Evolutionary conservation across 75 land plant genomes (phyloP), one percentile per base, ranked within the genome.

Genomic region (Ceratopteris richardii): DNA sequence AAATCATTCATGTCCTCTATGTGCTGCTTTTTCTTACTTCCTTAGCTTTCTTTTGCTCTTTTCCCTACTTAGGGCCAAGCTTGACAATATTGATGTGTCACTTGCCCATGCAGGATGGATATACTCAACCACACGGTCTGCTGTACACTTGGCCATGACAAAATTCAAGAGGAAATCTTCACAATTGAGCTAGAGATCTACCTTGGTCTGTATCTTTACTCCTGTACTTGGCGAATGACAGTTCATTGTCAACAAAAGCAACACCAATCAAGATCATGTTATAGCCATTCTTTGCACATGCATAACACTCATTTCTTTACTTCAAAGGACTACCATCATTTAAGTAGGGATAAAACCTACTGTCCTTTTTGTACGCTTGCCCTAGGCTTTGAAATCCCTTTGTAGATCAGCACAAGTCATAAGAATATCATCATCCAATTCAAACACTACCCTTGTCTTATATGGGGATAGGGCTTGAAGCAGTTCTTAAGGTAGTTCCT

Each of bases 191-290:
- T 6, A 82, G 9, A 18, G 62, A 66, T 46, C 98, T 72, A 20
- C 89, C 98, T 22, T 44, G 37, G 39, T 74, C 70, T 9, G 77
- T 83, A 22, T 77, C 79, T 47, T 80, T 63, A 29, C 84, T 82
- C 94, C 94, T 85, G 33, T 92, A 92, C 65, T 65, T 82, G 63
- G 74, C 18, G 26, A 92, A 92, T 12, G 94, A 89, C 10, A 62
- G 20, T 37, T 80, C 48, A 31, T 66, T 55, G 60, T 88, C 94
- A 62, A 92, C 42, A 51, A 92, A 92, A 17, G 94, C 98, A 53
- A 95, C 98, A 21, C 94, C 98, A n/a, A 94, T 92, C 31, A 92
- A 62, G 29, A 92, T 82, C 73, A 82, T 80, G 64, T 92, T 92
- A 37, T 92, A 92, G 12, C 90, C 87, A 19, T 74, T 61, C 51